A percentile compares a stretch with the other conserved stretches of the same genome.
Conservation (phyloP, 495 filamentous ascomycete species). For the Penicillium daleae region DNA sequence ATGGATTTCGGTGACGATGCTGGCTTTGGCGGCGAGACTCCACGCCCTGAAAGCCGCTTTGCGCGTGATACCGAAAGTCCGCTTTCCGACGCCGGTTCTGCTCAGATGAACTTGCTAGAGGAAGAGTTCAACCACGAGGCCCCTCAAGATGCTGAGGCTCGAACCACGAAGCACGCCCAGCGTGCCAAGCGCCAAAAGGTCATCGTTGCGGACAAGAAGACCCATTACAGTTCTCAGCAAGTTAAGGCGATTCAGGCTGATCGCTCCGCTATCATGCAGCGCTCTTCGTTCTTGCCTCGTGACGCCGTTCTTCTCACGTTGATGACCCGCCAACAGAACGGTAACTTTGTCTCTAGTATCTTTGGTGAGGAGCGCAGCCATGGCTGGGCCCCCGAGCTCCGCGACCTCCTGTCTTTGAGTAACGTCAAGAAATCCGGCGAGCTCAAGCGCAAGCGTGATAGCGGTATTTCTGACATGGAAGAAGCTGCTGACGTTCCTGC, state of each 20-base stretch:
- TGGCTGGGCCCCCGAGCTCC: slow-evolving; percentile 89
- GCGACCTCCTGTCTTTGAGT: slow-evolving; percentile 81
- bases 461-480: slow-evolving; percentile 79
- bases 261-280: slow-evolving; percentile 78
- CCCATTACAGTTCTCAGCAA: slow-evolving; percentile 56
- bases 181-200: slow-evolving; percentile 77
- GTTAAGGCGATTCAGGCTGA: slow-evolving; percentile 82
- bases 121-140: slow-evolving; percentile 61
- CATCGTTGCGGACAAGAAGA: slow-evolving; percentile 68
- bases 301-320: slow-evolving; percentile 84
- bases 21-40: slow-evolving; percentile 43
- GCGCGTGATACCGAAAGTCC: slow-evolving; percentile 57
- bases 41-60: slow-evolving; percentile 65
- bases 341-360: slow-evolving; percentile 77
- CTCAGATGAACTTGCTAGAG: slow-evolving; percentile 50
- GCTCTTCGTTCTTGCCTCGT: slow-evolving; percentile 76
- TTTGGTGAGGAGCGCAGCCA: slow-evolving; percentile 76
- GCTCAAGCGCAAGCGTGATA: slow-evolving; percentile 92
- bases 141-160: slow-evolving; percentile 62
- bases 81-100: slow-evolving; percentile 42
- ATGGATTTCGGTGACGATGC: slow-evolving; percentile 54
- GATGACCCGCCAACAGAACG: slow-evolving; percentile 87
- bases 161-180: slow-evolving; percentile 60
- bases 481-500: slow-evolving; percentile 66
- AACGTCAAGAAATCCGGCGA: slow-evolving; percentile 76